Percentiles rank a stretch among this genome's conserved stretches.
phyloP scores from a whole-genome alignment of 2,329 filamentous ascomycete species.

The Microdochium bolleyi region DNA sequence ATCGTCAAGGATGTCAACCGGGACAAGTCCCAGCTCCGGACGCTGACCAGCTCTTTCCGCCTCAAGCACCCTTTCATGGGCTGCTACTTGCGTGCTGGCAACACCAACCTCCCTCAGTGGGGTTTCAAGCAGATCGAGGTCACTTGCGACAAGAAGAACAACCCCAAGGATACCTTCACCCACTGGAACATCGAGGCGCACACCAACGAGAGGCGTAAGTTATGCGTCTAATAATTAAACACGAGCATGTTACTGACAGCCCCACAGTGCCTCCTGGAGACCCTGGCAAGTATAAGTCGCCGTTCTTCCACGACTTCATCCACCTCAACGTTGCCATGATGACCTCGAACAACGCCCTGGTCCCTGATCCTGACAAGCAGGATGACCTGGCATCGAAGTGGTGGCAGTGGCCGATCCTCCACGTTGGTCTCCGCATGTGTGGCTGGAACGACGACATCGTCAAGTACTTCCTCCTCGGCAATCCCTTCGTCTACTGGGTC shows the following conservation, averaged over 20 bases:
- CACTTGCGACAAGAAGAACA: constrained; percentile 88
- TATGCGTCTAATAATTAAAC: not conserved
- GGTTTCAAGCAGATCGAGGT: constrained; percentile 99
- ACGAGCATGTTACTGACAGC: constrained; percentile 16
- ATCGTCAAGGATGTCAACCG: constrained; percentile 84
- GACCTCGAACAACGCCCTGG: constrained; percentile 98
- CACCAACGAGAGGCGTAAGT: constrained; percentile 84
- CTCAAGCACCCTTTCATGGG: constrained; percentile 73
- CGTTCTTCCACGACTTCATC: constrained; percentile 95
- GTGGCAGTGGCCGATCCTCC: constrained; percentile 97
- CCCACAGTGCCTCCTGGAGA: constrained; percentile 74
- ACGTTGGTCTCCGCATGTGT: constrained; percentile 97
- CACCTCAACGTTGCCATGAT: constrained; percentile 99
- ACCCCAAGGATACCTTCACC: constrained; percentile 85
- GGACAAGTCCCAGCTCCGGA: constrained; percentile 78
- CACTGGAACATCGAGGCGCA: constrained; percentile 99
- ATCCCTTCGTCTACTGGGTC: constrained; percentile 93
- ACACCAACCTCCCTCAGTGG: constrained; percentile 95
- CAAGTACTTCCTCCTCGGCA: constrained; percentile 98
- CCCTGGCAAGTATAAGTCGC: constrained; percentile 88
- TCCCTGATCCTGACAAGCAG: constrained; percentile 97
- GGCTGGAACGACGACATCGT: constrained; percentile 92
- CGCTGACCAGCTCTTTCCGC: constrained; percentile 87
- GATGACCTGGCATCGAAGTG: constrained; percentile 93
- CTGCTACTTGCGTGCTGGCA: constrained; percentile 92